phyloP scores from a whole-genome alignment of 2,329 filamentous ascomycete species.

The Orbilia brochopaga region DNA sequence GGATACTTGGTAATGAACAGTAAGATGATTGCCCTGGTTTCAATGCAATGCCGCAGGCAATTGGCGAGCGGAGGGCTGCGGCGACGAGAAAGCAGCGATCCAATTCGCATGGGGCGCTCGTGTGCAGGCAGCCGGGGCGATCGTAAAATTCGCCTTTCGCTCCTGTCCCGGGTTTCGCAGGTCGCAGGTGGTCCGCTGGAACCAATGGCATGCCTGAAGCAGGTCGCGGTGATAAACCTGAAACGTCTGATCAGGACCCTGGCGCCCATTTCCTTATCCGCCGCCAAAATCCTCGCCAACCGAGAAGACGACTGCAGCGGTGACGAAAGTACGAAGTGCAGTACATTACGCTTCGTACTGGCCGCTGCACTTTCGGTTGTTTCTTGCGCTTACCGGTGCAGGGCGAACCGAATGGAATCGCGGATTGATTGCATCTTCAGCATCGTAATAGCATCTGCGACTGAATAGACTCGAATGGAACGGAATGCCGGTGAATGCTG shows the following conservation, averaged over 20 bases:
- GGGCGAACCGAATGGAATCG: background rate
- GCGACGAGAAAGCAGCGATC: conserved; percentile 3
- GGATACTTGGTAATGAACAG: too few species aligned
- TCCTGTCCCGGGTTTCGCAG: conserved; percentile 33
- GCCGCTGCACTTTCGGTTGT: background rate
- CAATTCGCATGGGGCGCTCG: conserved; percentile 15
- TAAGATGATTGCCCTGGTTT: background rate
- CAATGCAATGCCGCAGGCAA: background rate
- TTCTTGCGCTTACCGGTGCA: background rate
- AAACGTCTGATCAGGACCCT: conserved; percentile 50
- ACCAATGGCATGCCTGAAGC: conserved; percentile 35
- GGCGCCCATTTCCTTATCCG: conserved; percentile 45
- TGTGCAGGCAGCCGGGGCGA: conserved; percentile 37
- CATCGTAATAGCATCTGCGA: too few species aligned
- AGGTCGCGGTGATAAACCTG: conserved; percentile 46
- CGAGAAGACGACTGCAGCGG: too few species aligned
- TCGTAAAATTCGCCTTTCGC: conserved; percentile 48
- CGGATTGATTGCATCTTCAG: background rate
- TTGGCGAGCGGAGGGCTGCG: conserved; percentile 16
- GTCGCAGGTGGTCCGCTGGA: conserved; percentile 3
- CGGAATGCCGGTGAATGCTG: too few species aligned
- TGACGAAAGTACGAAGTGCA: too few species aligned
- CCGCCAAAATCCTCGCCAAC: background rate
- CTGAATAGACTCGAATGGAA: too few species aligned
- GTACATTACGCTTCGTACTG: background rate